Evolutionary conservation across 306 rosid species (phyloP).

Genomic region (Senna siamea): DNA sequence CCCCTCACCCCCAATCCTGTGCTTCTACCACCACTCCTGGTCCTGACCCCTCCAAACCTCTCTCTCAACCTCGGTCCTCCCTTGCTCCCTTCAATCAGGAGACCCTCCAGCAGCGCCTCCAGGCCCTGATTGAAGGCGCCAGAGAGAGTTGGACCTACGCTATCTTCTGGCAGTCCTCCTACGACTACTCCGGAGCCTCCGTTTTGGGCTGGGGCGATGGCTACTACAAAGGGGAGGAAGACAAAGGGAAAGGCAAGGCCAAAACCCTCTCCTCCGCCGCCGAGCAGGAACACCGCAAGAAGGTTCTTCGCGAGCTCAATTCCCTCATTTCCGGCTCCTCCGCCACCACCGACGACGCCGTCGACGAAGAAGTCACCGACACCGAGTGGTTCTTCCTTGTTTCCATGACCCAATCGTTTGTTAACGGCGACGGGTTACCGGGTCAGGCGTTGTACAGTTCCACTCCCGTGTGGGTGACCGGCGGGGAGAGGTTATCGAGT

Average conservation of each 20-base stretch:
- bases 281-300: constrained; percentile 85
- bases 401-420: constrained; percentile 90
- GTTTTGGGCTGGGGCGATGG: constrained; percentile 98
- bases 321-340: constrained; percentile 82
- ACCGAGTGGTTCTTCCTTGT: constrained; percentile 96
- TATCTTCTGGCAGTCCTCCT: constrained; percentile 93
- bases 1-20: constrained; percentile 46
- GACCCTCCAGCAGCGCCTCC: constrained; percentile 66
- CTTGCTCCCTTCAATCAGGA: constrained; percentile 58
- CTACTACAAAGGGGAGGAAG: constrained; percentile 88
- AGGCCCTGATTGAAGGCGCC: constrained; percentile 55
- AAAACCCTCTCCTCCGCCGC: constrained; percentile 48
- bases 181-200: constrained; percentile 58
- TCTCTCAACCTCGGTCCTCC: too few relatives aligned
- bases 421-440: constrained; percentile 65
- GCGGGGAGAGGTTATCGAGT: constrained; percentile 51
- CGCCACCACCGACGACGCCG: constrained; percentile 52
- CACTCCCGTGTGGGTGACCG: constrained; percentile 70
- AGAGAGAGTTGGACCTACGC: constrained; percentile 86
- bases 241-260: constrained; percentile 50
- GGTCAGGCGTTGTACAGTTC: constrained; percentile 74
- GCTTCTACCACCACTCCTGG: constrained; percentile 54
- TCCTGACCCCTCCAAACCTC: constrained; percentile 37
- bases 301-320: constrained; percentile 81
- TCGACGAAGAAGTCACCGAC: constrained; percentile 91